These are phyloP conservation scores for Talaromyces verruculosus DNA, from an alignment of 2,329 filamentous ascomycete species.

Conservation along the genomic window DNA sequence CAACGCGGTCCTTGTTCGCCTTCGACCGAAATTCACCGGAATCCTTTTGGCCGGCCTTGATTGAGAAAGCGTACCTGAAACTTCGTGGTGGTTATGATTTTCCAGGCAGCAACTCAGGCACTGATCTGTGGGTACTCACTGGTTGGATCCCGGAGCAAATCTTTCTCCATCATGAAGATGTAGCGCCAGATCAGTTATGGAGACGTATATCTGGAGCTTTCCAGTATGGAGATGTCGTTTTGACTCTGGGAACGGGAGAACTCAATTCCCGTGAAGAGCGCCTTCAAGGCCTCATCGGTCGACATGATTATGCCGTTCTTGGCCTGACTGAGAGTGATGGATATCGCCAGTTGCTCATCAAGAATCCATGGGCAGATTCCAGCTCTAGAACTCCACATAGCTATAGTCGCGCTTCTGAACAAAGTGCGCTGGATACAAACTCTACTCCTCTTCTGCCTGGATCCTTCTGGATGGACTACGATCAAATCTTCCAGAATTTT, in stretches of 20 bases:
- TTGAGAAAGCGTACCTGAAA: constrained; percentile 97
- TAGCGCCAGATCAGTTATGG: constrained; percentile 77
- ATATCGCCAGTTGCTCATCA: constrained; percentile 72
- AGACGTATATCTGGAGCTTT: constrained; percentile 72
- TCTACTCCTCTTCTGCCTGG: constrained; percentile 54
- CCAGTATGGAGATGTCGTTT: constrained; percentile 73
- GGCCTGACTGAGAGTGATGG: constrained; percentile 67
- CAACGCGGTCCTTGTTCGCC: constrained; percentile 76
- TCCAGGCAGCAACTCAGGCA: constrained; percentile 93
- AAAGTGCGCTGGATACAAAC: constrained; percentile 20
- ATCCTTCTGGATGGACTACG: constrained; percentile 91
- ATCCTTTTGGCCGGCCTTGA: constrained; percentile 85
- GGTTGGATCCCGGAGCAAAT: constrained; percentile 98
- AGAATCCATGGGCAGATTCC: constrained; percentile 88
- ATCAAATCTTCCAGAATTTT: constrained; percentile 86
- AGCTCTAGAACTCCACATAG: constrained; percentile 27
- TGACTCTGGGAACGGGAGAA: constrained; percentile 87
- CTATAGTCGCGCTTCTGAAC: constrained; percentile 11
- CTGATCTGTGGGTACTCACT: constrained; percentile 86
- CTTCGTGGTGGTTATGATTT: constrained; percentile 96
- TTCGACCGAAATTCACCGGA: constrained; percentile 77
- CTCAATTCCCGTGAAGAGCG: constrained; percentile 75
- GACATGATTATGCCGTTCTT: constrained; percentile 92
- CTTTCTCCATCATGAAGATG: constrained; percentile 82
- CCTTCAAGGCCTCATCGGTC: constrained; percentile 76